phyloP scores from a whole-genome alignment of 352 stramenopile species.

The Pythium aphanidermatum region DNA sequence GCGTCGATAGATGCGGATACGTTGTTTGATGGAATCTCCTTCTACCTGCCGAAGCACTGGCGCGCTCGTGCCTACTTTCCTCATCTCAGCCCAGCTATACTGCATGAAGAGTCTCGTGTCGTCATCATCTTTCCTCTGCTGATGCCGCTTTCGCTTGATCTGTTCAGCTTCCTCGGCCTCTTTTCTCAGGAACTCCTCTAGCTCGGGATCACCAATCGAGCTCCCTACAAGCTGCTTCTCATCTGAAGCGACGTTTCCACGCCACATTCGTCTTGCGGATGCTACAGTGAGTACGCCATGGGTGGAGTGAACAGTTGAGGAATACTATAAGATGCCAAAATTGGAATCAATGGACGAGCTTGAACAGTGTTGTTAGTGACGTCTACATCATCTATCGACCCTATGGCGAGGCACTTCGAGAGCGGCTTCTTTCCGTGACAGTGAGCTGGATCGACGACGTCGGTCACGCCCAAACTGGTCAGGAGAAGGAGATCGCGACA shows the following conservation, averaged over 20 bases:
- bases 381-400: no score
- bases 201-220: constrained; percentile 25
- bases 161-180: constrained; percentile 30
- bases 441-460: constrained; percentile 7
- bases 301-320: not conserved
- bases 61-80: constrained; percentile 48
- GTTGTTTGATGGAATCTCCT: constrained; percentile 60
- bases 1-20: constrained; percentile 55
- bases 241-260: not conserved
- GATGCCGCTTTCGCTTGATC: constrained; percentile 27
- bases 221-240: constrained; percentile 6
- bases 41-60: constrained; percentile 65
- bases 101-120: constrained; percentile 72
- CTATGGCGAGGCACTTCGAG: not conserved
- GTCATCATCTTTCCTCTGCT: constrained; percentile 26
- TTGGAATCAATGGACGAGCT: no score
- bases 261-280: constrained; percentile 5
- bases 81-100: constrained; percentile 53
- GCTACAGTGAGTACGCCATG: not conserved
- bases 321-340: no score
- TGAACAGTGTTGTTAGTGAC: no score
- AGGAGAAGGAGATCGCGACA: constrained; percentile 5
- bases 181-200: constrained; percentile 49
- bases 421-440: not conserved
- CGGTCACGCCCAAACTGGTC: constrained; percentile 14